phyloP scores from a whole-genome alignment of 1,284 basidiomycete genomes.

The Malassezia vespertilionis region DNA sequence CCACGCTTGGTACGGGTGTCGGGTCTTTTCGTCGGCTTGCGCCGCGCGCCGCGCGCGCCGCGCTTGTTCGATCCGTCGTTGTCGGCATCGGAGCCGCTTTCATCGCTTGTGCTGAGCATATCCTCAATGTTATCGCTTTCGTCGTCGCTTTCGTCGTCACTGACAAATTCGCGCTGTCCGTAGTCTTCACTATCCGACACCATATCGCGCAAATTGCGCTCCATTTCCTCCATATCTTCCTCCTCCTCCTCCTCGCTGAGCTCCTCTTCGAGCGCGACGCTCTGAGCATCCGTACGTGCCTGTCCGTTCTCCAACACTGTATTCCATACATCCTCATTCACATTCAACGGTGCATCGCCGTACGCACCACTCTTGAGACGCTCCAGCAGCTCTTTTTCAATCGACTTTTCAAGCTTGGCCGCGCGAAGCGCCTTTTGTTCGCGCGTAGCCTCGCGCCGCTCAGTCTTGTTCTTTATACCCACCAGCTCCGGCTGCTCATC shows the following conservation, averaged over 20 bases:
- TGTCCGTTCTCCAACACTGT: constrained; percentile 46
- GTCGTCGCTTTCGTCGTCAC: constrained; percentile 33
- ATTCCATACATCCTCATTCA: constrained; percentile 94
- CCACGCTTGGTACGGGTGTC: constrained; percentile 12
- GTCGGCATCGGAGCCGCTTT: constrained; percentile 19
- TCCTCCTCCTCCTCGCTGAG: constrained; percentile 40
- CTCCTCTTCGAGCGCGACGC: constrained; percentile 36
- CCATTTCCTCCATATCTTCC: constrained; percentile 38
- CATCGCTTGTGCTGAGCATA: constrained; percentile 17
- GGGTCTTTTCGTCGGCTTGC: constrained; percentile 5
- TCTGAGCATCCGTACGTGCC: constrained; percentile 14
- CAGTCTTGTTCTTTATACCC: constrained; percentile 92
- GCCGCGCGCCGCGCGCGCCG: constrained; percentile 5
- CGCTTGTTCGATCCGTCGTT: constrained; percentile 9
- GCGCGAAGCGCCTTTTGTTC: constrained; percentile 92
- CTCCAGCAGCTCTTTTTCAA: constrained; percentile 90
- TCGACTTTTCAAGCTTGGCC: constrained; percentile 69
- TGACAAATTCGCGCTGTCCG: constrained; percentile 39
- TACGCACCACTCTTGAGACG: constrained; percentile 92
- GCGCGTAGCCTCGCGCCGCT: constrained; percentile 80
- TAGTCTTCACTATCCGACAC: constrained; percentile 36
- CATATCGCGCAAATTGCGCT: constrained; percentile 27
- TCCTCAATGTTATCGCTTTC: constrained; percentile 22
- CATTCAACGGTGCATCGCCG: constrained; percentile 91
- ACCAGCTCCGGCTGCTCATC: constrained; percentile 81